Conservation (phyloP, 2,329 filamentous ascomycete species). For the Colletotrichum coccodes region DNA sequence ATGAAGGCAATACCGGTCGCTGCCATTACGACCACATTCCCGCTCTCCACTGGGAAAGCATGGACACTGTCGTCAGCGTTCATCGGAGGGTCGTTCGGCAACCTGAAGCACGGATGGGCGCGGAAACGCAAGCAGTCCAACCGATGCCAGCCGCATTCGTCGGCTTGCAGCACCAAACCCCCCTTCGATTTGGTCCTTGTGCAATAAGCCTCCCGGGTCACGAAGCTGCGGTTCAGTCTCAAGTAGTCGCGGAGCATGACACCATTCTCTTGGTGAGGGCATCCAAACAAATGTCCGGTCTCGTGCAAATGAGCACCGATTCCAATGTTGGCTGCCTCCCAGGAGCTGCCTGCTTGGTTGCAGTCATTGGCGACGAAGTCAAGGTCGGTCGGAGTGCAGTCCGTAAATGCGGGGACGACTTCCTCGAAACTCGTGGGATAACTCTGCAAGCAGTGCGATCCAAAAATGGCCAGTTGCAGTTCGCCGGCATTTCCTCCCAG, state of each 20-base stretch:
- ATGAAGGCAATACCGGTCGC: conserved; percentile 85
- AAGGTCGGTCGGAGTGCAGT: conserved; percentile 90
- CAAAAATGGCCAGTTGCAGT: conserved; percentile 87
- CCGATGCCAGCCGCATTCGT: conserved; percentile 93
- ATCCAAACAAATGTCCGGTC: conserved; percentile 89
- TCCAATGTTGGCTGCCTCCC: conserved; percentile 95
- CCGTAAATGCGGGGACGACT: conserved; percentile 86
- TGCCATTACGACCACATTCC: conserved; percentile 80
- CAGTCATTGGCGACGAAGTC: conserved; percentile 85
- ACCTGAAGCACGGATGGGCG: conserved; percentile 87
- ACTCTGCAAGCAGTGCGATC: conserved; percentile 90
- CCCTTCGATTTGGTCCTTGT: conserved; percentile 88
- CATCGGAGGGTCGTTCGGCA: conserved; percentile 77
- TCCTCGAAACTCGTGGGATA: conserved; percentile 92
- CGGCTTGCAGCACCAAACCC: conserved; percentile 76
- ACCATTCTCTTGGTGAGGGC: conserved; percentile 88
- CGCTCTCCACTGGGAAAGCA: conserved; percentile 84
- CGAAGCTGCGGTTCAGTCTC: conserved; percentile 84
- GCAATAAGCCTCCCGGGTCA: conserved; percentile 83
- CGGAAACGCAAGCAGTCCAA: conserved; percentile 90
- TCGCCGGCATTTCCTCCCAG: conserved; percentile 80
- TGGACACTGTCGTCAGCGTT: conserved; percentile 81
- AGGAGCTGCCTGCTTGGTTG: conserved; percentile 87
- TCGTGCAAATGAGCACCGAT: conserved; percentile 95
- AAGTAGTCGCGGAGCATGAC: conserved; percentile 93